These are phyloP conservation scores for Rhizopogon vulgaris DNA, from an alignment of 768 basidiomycete genomes.

Conservation along the genomic window DNA sequence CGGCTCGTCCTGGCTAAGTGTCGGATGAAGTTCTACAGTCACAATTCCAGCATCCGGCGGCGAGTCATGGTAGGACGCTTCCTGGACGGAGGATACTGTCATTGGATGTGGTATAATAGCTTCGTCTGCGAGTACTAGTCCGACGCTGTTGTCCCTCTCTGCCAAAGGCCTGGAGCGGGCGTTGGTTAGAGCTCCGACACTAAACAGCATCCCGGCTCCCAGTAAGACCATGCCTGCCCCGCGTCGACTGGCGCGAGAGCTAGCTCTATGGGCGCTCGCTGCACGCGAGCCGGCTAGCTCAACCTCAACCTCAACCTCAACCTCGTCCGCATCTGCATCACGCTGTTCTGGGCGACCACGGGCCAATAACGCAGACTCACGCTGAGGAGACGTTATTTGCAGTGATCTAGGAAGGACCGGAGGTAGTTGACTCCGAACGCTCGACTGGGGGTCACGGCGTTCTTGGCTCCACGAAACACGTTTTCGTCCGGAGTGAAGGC, in stretches of 20 bases:
- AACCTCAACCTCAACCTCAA: conserved; percentile 18
- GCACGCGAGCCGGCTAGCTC: conserved; percentile 8
- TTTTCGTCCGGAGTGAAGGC: conserved; percentile 72
- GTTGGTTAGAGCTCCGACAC: conserved; percentile 48
- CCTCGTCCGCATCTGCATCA: conserved; percentile 22
- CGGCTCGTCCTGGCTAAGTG: conserved; percentile 2
- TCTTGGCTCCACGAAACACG: conserved; percentile 69
- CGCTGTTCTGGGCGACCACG: conserved; percentile 45
- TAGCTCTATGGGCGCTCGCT: conserved; percentile 21
- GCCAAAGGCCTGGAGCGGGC: conserved; percentile 21
- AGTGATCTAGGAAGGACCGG: conserved; percentile 30
- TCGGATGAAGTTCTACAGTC: conserved; percentile 14
- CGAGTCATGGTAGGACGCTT: conserved; percentile 8
- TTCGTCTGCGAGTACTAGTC: conserved; percentile 38
- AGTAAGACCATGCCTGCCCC: conserved; percentile 80
- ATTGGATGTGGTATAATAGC: conserved; percentile 4
- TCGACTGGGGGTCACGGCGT: conserved; percentile 20
- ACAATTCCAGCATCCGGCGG: conserved; percentile 1
- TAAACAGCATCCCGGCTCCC: conserved; percentile 68
- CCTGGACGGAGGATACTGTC: conserved; percentile 6
- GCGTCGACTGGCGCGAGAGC: conserved; percentile 61
- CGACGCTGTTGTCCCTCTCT: conserved; percentile 30
- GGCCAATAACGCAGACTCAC: conserved; percentile 17
- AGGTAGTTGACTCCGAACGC: conserved; percentile 32
- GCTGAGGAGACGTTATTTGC: conserved; percentile 25